Base-by-base conservation (phyloP, 345 rosid species). In the Garcia nutans region DNA sequence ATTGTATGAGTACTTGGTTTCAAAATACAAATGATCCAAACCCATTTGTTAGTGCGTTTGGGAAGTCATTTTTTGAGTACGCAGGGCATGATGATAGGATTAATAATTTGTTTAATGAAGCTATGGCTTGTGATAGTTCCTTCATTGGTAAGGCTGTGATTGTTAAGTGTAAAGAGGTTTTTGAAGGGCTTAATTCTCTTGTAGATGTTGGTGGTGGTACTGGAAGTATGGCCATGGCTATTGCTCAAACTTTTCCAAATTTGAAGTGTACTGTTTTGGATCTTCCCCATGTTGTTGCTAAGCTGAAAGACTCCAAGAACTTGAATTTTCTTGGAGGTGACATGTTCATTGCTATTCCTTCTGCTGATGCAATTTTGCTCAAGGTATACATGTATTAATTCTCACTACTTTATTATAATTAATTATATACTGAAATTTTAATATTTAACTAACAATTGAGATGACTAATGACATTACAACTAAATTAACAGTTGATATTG, bases 261-360 rank as follows among this genome's bases (percentile, higher is more conserved):
- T 1, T 77, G 71, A 31, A 73, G 0, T 80, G 83, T 58, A 72
- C 61, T 5, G 83, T 80, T 8, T 28, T 80, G 26, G 83, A 80
- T 68, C 80, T 76, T 0, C 83, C 83, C 0, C 74, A 61, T 52
- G 83, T 80, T 8, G 62, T 83, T 24, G 72, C 65, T 11, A 79
- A 72, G 6, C 63, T 79, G 70, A 44, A 70, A 47, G 84, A 65
- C 0, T 20, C 28, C 12, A 28, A 60, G 10, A 83, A 82, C 70
- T 15, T 87, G 75, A 77, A 59, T 12, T 87, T 54, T 45, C 19
- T 77, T 13, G 83, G 33, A n/a, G 86, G 88, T 4, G 72, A 83
- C 67, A 87, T 87, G 90, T 78, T 85, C 22, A 73, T 74, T 16
- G 24, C 12, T 0, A 47, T 86, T 55, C 87, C 89, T 6, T 20